Conservation (phyloP, 148 eudicot species). For the Rhododendron henanense region DNA sequence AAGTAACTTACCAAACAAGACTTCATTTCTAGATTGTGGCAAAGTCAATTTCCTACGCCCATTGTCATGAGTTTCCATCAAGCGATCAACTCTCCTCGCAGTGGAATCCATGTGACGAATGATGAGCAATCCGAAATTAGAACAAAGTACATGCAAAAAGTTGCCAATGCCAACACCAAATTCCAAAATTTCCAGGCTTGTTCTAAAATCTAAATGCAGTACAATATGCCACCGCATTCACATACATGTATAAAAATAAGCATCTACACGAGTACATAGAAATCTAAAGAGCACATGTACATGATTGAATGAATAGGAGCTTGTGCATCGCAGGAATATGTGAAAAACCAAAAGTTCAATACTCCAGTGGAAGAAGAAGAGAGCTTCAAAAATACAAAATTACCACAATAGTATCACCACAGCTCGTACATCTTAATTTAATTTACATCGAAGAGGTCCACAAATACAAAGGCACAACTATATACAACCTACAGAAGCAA, state of each 20-base stretch:
- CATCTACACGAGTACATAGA: background rate
- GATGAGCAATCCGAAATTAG: background rate
- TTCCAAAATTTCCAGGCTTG: background rate
- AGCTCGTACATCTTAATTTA: background rate
- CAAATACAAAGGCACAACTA: background rate
- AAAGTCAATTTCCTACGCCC: background rate
- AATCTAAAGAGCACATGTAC: background rate
- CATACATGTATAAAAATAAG: background rate
- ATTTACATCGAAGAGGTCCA: background rate
- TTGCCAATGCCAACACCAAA: background rate
- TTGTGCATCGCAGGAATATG: background rate
- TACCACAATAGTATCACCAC: background rate
- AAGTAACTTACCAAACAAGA: background rate
- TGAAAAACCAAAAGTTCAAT: background rate
- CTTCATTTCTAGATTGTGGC: background rate
- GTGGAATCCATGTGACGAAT: background rate
- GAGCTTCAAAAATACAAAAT: background rate
- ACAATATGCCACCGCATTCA: background rate
- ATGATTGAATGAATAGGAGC: background rate
- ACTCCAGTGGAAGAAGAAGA: background rate
- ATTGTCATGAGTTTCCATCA: background rate
- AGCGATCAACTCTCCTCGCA: background rate
- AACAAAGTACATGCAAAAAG: background rate
- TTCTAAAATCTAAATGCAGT: background rate
- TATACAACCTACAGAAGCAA: constrained; percentile 1